Evolutionary conservation across 352 stramenopile species (phyloP).

Genomic region (Phytophthora pini): DNA sequence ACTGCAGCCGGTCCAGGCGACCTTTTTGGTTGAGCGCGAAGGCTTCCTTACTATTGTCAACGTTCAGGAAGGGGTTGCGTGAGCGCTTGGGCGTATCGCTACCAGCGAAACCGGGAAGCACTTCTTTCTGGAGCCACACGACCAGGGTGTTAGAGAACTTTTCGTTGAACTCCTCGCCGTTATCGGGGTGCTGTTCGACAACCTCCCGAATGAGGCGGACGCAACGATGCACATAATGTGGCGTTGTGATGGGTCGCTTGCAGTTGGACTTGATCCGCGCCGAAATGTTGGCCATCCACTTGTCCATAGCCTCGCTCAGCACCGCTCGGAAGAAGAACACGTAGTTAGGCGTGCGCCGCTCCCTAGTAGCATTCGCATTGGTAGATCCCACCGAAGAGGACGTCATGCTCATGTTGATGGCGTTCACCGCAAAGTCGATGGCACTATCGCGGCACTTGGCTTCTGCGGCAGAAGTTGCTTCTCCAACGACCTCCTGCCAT

Average conservation of each 20-base stretch:
- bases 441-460: slow-evolving; percentile 69
- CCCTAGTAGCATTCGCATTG: slow-evolving; percentile 77
- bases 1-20: slow-evolving; percentile 83
- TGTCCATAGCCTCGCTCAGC: slow-evolving; percentile 89
- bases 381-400: slow-evolving; percentile 69
- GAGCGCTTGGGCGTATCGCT: slow-evolving; percentile 80
- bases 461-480: slow-evolving; percentile 61
- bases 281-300: slow-evolving; percentile 86
- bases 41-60: slow-evolving; percentile 82
- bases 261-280: slow-evolving; percentile 71
- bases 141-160: slow-evolving; percentile 88
- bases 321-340: slow-evolving; percentile 87
- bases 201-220: slow-evolving; percentile 86
- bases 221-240: slow-evolving; percentile 86
- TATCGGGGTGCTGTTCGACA: slow-evolving; percentile 83
- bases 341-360: slow-evolving; percentile 83
- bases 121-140: slow-evolving; percentile 88
- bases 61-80: slow-evolving; percentile 84
- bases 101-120: slow-evolving; percentile 81
- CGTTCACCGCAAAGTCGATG: slow-evolving; percentile 71
- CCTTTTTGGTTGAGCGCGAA: slow-evolving; percentile 87
- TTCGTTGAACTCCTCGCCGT: slow-evolving; percentile 84
- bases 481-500: slow-evolving; percentile 76
- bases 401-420: slow-evolving; percentile 88
- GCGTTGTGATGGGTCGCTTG: slow-evolving; percentile 80